Base-by-base conservation (phyloP, 768 basidiomycete genomes). In the Mycena galopus region DNA sequence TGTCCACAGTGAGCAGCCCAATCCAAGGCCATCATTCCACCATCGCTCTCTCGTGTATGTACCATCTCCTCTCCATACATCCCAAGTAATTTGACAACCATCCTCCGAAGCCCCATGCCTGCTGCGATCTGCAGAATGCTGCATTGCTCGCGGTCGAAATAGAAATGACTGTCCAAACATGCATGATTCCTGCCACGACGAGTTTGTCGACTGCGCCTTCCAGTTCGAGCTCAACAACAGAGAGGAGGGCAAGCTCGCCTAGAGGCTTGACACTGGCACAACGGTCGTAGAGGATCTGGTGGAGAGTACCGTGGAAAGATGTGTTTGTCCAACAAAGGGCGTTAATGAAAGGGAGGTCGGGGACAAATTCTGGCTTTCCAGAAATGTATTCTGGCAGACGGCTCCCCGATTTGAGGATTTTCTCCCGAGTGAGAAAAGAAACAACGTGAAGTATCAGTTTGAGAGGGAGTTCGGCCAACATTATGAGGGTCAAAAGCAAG, bases 201-300 rank as follows among this genome's bases (percentile, higher is more conserved):
- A 65, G 50, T 33, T 35, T 51, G 27, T 51, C 65, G 33, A 66
- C 9, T 12, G 55, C 21, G 65, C 47, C n/a, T n/a, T 66, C 65
- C n/a, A n/a, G 33, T 25, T 56, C 14, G 33, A 29, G 35, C 35
- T 56, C 35, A 10, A 66, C 57, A 19, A 11, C 29, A 19, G n/a
- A 58, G 19, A 66, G 53, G 21, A 66, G 19, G 10, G 65, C 23
- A 17, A 55, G 53, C 14, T 8, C 6, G 10, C 53, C 65, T n/a
- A 55, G 27, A 10, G 5, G 32, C 30, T 56, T 1, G 33, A 21
- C 19, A 30, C 33, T 58, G 0, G 29, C 57, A 23, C 57, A 58
- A 30, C 19, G 21, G 29, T 58, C 19, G 29, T 58, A 32, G 23
- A 32, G 30, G 23, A 19, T 19, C 16, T 57, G 17, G 23, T 23